phyloP scores from a whole-genome alignment of 163 green algal genomes.

The Chlorella variabilis region DNA sequence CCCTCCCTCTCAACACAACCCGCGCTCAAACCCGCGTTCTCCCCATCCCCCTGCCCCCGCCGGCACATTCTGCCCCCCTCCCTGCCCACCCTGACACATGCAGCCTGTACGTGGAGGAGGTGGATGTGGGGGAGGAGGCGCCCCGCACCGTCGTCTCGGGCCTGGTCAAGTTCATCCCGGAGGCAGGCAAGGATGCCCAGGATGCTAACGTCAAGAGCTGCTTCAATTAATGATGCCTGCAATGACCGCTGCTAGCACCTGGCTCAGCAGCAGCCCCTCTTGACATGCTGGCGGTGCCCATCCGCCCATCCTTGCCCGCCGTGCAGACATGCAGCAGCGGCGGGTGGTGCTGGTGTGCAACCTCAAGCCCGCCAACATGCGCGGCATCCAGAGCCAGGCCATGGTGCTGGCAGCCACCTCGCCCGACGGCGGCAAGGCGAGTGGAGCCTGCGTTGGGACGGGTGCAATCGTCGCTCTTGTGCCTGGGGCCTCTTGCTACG shows the following conservation, averaged over 20 bases:
- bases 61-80: no score
- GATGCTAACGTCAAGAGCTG: no score
- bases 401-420: constrained; percentile 96
- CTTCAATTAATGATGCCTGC: no score
- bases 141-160: constrained; percentile 48
- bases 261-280: neutral
- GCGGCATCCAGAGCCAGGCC: constrained; percentile 85
- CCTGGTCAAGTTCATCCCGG: constrained; percentile 77
- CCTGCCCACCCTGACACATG: neutral
- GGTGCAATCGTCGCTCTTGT: no score
- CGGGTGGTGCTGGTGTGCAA: constrained; percentile 93
- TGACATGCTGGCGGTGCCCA: no score
- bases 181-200: constrained; percentile 51
- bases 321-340: constrained; percentile 79
- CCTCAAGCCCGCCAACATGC: constrained; percentile 97
- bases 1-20: no score
- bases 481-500: no score
- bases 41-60: no score
- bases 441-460: neutral
- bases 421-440: constrained; percentile 72
- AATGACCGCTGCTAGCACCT: neutral
- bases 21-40: no score
- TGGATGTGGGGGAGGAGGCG: constrained; percentile 90
- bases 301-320: no score
- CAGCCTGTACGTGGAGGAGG: constrained; percentile 95